A percentile compares a stretch with the other conserved stretches of the same genome.
Evolutionary conservation across 768 basidiomycete genomes (phyloP).

Genomic region (Pulveroboletus sp.): DNA sequence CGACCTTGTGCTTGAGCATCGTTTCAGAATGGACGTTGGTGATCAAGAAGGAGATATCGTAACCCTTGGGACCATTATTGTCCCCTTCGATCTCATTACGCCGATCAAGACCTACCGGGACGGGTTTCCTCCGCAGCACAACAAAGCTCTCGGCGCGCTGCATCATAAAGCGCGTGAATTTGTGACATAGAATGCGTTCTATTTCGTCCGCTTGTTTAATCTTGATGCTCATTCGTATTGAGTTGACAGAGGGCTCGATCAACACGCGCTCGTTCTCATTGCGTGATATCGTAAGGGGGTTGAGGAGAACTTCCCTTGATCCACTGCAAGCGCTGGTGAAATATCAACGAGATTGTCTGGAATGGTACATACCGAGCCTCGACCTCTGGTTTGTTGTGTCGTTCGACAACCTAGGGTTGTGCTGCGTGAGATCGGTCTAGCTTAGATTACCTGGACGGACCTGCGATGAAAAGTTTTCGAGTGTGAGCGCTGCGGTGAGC

Average conservation of each 20-base stretch:
- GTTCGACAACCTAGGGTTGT: slow-evolving; percentile 75
- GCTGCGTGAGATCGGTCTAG: slow-evolving; percentile 9
- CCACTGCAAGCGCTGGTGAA: slow-evolving; percentile 46
- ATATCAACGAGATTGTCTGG: neutral
- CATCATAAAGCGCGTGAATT: slow-evolving; percentile 99
- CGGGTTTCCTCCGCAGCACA: slow-evolving; percentile 91
- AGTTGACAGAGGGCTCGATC: slow-evolving; percentile 97
- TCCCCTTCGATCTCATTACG: slow-evolving; percentile 7
- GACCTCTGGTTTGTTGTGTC: slow-evolving; percentile 96
- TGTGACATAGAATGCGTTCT: slow-evolving; percentile 94
- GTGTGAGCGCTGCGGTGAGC: slow-evolving; percentile 93
- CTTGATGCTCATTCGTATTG: slow-evolving; percentile 93
- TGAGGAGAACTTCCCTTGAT: slow-evolving; percentile 92
- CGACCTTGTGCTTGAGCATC: slow-evolving; percentile 99
- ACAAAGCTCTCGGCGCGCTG: slow-evolving; percentile 97
- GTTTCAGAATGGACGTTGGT: slow-evolving; percentile 96
- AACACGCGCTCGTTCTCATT: slow-evolving; percentile 97
- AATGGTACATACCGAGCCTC: slow-evolving; percentile 66
- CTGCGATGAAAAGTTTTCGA: slow-evolving; percentile 98
- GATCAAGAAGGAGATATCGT: slow-evolving; percentile 97
- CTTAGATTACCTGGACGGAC: slow-evolving; percentile 6
- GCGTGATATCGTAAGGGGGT: slow-evolving; percentile 90
- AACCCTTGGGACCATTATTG: slow-evolving; percentile 60
- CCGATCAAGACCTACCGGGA: slow-evolving; percentile 54
- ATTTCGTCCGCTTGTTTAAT: slow-evolving; percentile 99